Evolutionary conservation across 73 alveolate species (phyloP).

Genomic region (Breviolum minutum): DNA sequence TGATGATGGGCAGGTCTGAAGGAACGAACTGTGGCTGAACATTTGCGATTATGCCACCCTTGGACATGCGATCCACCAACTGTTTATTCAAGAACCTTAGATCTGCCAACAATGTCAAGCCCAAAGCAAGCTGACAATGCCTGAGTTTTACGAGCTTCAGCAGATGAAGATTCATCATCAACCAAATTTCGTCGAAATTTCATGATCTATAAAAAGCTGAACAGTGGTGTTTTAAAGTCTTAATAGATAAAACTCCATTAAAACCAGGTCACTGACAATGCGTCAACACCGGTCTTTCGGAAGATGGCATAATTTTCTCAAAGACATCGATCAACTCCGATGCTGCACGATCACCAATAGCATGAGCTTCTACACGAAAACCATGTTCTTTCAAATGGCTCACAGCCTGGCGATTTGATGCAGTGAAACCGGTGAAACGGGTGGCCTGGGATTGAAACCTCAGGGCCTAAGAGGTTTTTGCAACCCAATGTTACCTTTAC

Average conservation of each 20-base stretch:
- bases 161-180: too few species aligned
- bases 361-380: conserved; percentile 77
- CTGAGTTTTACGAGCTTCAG: too few species aligned
- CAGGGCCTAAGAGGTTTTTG: too few species aligned
- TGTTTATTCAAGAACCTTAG: conserved; percentile 27
- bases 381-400: conserved; percentile 43
- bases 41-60: conserved; percentile 75
- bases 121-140: too few species aligned
- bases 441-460: too few species aligned
- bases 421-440: background rate
- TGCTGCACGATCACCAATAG: conserved; percentile 85
- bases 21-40: conserved; percentile 92
- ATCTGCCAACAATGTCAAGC: background rate
- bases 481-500: too few species aligned
- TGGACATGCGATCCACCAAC: conserved; percentile 81
- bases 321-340: conserved; percentile 48
- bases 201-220: background rate
- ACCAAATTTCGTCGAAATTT: background rate
- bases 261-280: conserved; percentile 37
- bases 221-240: background rate
- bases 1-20: conserved; percentile 76
- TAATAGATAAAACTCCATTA: background rate
- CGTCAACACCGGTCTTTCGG: conserved; percentile 57
- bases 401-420: background rate
- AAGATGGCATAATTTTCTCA: conserved; percentile 60